Evolutionary conservation across 331 rosid genomes (phyloP).

Genomic region (Spiraea crenata): DNA sequence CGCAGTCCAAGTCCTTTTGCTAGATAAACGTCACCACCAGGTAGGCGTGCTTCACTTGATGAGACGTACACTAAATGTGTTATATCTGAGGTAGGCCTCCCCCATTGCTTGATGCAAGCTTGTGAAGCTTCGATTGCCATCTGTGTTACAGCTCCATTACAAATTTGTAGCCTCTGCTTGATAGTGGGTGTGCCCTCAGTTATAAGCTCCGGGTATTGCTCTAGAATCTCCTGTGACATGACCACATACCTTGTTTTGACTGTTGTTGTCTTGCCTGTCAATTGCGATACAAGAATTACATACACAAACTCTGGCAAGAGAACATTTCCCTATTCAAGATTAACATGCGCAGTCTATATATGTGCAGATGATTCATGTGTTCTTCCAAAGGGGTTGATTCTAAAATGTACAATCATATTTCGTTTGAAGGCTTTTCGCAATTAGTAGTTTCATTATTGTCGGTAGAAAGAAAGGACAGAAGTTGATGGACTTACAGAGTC

Average conservation of each 20-base stretch:
- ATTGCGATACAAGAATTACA: slow-evolving; percentile 7
- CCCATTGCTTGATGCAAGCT: slow-evolving; percentile 75
- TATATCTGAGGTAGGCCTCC: slow-evolving; percentile 65
- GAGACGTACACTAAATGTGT: slow-evolving; percentile 88
- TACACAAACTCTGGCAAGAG: background rate
- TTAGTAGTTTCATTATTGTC: background rate
- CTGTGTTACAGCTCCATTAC: slow-evolving; percentile 79
- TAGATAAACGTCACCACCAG: slow-evolving; percentile 82
- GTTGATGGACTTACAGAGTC: slow-evolving; percentile 56
- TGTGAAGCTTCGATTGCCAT: slow-evolving; percentile 94
- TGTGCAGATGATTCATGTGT: background rate
- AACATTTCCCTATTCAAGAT: background rate
- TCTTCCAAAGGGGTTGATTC: background rate
- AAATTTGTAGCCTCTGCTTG: slow-evolving; percentile 80
- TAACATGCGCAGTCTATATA: background rate
- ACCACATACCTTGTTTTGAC: slow-evolving; percentile 92
- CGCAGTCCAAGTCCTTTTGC: slow-evolving; percentile 71
- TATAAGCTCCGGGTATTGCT: slow-evolving; percentile 64
- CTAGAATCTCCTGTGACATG: slow-evolving; percentile 82
- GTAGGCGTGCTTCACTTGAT: slow-evolving; percentile 85
- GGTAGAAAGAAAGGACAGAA: background rate
- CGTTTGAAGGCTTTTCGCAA: background rate
- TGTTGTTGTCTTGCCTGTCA: slow-evolving; percentile 85
- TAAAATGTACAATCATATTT: background rate
- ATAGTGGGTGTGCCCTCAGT: slow-evolving; percentile 69